Evolutionary conservation across 1,284 basidiomycete species (phyloP).

Genomic region (Sporisorium reilianum): DNA sequence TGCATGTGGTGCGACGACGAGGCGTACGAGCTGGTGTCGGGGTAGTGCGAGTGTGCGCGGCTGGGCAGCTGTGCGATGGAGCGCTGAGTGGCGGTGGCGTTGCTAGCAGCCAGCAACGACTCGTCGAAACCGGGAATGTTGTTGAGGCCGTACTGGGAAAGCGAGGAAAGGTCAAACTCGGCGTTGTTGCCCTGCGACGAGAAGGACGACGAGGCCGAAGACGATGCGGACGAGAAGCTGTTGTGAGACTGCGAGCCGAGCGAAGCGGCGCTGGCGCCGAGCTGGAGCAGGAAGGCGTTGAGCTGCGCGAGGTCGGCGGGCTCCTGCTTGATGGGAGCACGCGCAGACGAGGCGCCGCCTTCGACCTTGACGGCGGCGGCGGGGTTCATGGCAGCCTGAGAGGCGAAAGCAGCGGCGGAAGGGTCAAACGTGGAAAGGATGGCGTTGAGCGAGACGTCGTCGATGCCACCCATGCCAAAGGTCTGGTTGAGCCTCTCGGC

Average conservation of each 20-base stretch:
- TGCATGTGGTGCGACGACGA: constrained; percentile 25
- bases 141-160: constrained; percentile 55
- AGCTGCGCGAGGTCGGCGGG: constrained; percentile 69
- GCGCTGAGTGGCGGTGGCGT: constrained; percentile 22
- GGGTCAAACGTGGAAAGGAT: constrained; percentile 50
- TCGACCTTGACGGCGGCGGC: constrained; percentile 25
- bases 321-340: constrained; percentile 71
- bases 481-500: constrained; percentile 62
- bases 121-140: constrained; percentile 65
- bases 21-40: constrained; percentile 25
- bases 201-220: constrained; percentile 38
- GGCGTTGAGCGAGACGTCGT: constrained; percentile 55
- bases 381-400: constrained; percentile 20
- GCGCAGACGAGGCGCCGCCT: constrained; percentile 3
- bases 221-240: constrained; percentile 31
- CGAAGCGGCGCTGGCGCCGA: constrained; percentile 64
- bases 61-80: constrained; percentile 57
- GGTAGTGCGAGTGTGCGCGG: constrained; percentile 38
- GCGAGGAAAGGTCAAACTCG: constrained; percentile 56
- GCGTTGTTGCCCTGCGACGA: constrained; percentile 36
- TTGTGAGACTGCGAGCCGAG: constrained; percentile 39
- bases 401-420: constrained; percentile 17
- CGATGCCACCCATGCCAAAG: constrained; percentile 53
- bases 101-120: constrained; percentile 28
- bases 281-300: constrained; percentile 67